Evolutionary conservation across 257 asterid species (phyloP).

Genomic region (Ilex asprella): DNA sequence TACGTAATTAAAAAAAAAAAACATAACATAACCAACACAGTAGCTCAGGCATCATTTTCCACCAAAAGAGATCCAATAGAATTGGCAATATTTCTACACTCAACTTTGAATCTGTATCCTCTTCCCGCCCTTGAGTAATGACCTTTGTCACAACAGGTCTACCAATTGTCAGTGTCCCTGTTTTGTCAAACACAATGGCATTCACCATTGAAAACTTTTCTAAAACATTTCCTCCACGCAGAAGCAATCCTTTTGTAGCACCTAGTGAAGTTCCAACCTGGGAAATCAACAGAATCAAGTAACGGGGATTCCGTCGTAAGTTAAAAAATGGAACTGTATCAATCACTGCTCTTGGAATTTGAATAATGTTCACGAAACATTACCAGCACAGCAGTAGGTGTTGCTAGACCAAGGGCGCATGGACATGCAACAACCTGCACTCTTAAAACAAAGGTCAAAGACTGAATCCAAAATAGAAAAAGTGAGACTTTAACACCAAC

Average conservation of each 20-base stretch:
- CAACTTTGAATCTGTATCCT: constrained; percentile 48
- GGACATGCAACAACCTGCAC: constrained; percentile 98
- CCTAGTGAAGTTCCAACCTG: constrained; percentile 99
- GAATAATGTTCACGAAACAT: constrained; percentile 10
- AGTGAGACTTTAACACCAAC: background rate
- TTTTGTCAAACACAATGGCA: constrained; percentile 87
- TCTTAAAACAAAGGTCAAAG: constrained; percentile 19
- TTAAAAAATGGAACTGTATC: too few species aligned
- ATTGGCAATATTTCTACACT: constrained; percentile 22
- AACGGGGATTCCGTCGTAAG: too few species aligned
- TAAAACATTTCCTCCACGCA: constrained; percentile 94
- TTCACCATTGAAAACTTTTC: constrained; percentile 80
- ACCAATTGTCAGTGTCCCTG: constrained; percentile 93
- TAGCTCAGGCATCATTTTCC: constrained; percentile 4
- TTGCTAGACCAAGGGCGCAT: constrained; percentile 99
- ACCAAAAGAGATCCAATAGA: constrained; percentile 11
- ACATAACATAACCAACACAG: background rate
- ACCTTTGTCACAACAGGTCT: constrained; percentile 86
- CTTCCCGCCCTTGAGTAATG: constrained; percentile 31
- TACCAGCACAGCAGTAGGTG: constrained; percentile 99
- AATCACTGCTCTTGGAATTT: constrained; percentile 1
- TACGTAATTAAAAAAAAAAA: background rate
- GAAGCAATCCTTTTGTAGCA: constrained; percentile 89
- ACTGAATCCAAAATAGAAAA: constrained; percentile 12
- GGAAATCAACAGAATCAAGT: constrained; percentile 8